These are phyloP conservation scores for Alnus glutinosa DNA, from an alignment of 306 rosid species.

Conservation along the genomic window DNA sequence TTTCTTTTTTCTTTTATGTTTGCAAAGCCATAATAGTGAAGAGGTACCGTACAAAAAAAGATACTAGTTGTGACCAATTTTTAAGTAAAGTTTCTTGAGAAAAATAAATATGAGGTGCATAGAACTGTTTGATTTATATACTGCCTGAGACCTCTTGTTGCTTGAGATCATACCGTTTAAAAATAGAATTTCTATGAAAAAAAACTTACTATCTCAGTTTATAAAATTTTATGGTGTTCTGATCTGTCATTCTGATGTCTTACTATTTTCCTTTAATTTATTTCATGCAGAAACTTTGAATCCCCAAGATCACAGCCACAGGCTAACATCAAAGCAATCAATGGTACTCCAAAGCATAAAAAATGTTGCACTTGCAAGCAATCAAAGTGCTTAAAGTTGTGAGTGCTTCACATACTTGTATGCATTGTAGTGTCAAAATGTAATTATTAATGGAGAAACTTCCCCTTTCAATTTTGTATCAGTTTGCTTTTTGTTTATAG, in stretches of 20 bases:
- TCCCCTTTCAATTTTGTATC: neutral
- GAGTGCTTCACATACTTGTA: slow-evolving; percentile 33
- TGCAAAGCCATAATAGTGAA: neutral
- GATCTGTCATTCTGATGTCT: slow-evolving; percentile 13
- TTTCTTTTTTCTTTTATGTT: too few relatives aligned
- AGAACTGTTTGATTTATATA: neutral
- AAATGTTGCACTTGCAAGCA: slow-evolving; percentile 95
- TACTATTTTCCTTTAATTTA: neutral
- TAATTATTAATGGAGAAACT: neutral
- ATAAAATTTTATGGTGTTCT: neutral
- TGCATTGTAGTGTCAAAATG: neutral
- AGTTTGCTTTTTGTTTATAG: neutral
- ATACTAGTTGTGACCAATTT: neutral
- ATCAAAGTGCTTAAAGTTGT: slow-evolving; percentile 94
- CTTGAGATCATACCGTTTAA: neutral
- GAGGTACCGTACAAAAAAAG: too few relatives aligned
- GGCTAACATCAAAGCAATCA: slow-evolving; percentile 63
- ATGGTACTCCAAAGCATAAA: slow-evolving; percentile 84
- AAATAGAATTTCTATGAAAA: neutral
- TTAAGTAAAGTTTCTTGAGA: neutral
- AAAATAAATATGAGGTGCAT: neutral
- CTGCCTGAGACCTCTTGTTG: neutral
- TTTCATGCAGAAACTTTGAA: slow-evolving; percentile 74
- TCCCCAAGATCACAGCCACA: slow-evolving; percentile 80
- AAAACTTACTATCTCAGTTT: slow-evolving; percentile 53